These are phyloP conservation scores for Psilocybe subaeruginosa DNA, from an alignment of 768 basidiomycete genomes.

Conservation along the genomic window DNA sequence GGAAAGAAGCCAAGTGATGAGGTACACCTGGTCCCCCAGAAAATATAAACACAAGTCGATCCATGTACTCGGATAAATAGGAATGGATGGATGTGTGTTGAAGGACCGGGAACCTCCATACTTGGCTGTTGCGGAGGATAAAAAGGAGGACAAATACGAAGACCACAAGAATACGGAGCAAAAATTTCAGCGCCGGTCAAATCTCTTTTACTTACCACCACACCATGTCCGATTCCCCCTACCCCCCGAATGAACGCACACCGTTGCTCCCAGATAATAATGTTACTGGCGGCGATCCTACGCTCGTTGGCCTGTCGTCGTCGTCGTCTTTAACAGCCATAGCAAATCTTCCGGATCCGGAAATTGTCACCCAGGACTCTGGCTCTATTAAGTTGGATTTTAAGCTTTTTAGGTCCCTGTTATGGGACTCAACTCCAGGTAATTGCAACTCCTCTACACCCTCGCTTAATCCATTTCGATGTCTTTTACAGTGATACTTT, in stretches of 20 bases:
- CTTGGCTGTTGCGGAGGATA: constrained; percentile 13
- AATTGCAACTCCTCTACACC: neutral
- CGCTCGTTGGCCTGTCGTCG: constrained; percentile 8
- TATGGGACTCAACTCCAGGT: constrained; percentile 65
- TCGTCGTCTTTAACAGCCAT: constrained; percentile 22
- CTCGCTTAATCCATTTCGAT: neutral
- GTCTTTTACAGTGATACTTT: constrained; percentile 55
- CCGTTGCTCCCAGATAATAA: constrained; percentile 16
- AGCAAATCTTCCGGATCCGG: constrained; percentile 32
- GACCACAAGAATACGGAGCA: constrained; percentile 6
- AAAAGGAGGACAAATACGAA: constrained; percentile 12
- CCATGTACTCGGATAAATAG: neutral
- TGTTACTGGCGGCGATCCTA: constrained; percentile 1
- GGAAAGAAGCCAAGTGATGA: constrained; percentile 25
- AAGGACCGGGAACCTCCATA: constrained; percentile 8
- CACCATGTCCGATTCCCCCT: constrained; percentile 14
- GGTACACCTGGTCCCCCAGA: constrained; percentile 5
- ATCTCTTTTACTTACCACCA: constrained; percentile 9
- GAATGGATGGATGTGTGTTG: neutral
- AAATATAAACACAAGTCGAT: constrained; percentile 5
- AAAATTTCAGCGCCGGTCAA: constrained; percentile 13
- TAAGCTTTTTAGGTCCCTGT: constrained; percentile 47
- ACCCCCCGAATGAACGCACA: constrained; percentile 18
- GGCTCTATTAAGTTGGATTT: constrained; percentile 26
- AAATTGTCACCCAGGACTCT: constrained; percentile 24